These are phyloP conservation scores for Exidia glandulosa DNA, from an alignment of 768 basidiomycete species.

Conservation along the genomic window DNA sequence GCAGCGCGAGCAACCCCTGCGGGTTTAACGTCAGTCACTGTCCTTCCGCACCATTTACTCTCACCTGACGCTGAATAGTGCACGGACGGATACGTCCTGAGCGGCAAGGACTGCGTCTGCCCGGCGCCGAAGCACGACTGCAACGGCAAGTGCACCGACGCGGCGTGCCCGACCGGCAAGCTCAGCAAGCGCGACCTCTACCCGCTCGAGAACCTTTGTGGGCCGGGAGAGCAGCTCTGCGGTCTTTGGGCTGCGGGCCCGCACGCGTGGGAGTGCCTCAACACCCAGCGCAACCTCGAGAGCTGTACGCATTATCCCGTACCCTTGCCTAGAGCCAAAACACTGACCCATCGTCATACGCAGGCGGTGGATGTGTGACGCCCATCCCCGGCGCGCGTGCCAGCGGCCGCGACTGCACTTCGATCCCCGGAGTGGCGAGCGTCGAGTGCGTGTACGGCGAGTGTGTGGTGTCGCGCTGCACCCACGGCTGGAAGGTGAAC, in stretches of 20 bases:
- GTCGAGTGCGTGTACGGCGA: slow-evolving; percentile 35
- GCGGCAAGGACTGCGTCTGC: slow-evolving; percentile 29
- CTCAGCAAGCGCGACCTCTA: slow-evolving; percentile 9
- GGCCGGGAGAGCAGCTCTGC: slow-evolving; percentile 29
- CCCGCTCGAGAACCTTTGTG: slow-evolving; percentile 19
- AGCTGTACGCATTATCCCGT: slow-evolving; percentile 37
- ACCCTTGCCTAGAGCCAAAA: background rate
- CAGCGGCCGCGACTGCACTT: slow-evolving; percentile 40
- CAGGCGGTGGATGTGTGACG: slow-evolving; percentile 39
- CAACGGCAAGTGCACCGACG: slow-evolving; percentile 32
- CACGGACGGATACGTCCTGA: background rate
- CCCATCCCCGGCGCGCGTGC: slow-evolving; percentile 17
- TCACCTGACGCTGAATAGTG: background rate
- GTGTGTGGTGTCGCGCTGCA: slow-evolving; percentile 36
- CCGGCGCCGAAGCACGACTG: slow-evolving; percentile 30
- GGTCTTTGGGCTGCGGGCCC: slow-evolving; percentile 24
- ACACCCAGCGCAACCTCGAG: slow-evolving; percentile 37
- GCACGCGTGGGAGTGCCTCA: slow-evolving; percentile 37
- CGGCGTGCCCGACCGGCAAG: slow-evolving; percentile 2
- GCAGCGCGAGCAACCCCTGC: slow-evolving; percentile 28
- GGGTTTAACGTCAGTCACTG: slow-evolving; percentile 36
- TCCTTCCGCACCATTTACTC: slow-evolving; percentile 13
- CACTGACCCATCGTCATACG: background rate
- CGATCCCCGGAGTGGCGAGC: slow-evolving; percentile 35
- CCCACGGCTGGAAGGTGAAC: slow-evolving; percentile 22